Percentiles rank a stretch among this genome's conserved stretches.
These are phyloP conservation scores for Phytophthora rubi DNA, from an alignment of 352 stramenopile genomes.

Conservation along the genomic window DNA sequence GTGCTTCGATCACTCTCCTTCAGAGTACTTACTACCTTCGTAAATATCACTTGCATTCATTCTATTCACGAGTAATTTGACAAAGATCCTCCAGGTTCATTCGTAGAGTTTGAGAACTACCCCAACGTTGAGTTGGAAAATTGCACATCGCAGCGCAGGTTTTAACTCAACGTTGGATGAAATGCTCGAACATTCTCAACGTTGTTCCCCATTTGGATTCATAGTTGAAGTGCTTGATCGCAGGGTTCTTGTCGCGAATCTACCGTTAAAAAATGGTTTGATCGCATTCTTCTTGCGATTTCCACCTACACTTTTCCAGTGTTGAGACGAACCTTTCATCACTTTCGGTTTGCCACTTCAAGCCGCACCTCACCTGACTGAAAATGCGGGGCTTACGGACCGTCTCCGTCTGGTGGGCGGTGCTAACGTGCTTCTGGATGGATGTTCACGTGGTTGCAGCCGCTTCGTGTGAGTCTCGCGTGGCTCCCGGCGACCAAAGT, in stretches of 20 bases:
- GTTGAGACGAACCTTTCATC: background rate
- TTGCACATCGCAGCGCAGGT: slow-evolving; percentile 2
- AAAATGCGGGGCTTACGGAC: slow-evolving; percentile 4
- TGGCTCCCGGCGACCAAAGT: slow-evolving; percentile 26
- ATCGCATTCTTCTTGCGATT: slow-evolving; percentile 13
- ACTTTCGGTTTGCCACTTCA: slow-evolving; percentile 7
- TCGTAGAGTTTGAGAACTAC: background rate
- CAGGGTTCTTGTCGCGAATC: slow-evolving; percentile 4
- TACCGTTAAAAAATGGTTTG: background rate
- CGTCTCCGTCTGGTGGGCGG: slow-evolving; percentile 9
- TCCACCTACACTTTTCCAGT: slow-evolving; percentile 3
- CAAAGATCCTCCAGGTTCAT: background rate
- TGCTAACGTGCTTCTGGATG: slow-evolving; percentile 10
- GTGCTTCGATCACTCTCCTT: slow-evolving; percentile 23
- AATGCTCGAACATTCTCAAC: slow-evolving; percentile 23
- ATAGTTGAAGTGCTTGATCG: slow-evolving; percentile 5
- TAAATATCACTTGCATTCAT: slow-evolving; percentile 24
- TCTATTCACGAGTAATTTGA: background rate
- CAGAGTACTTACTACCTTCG: slow-evolving; percentile 23
- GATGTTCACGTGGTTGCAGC: background rate
- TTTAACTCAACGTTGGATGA: background rate
- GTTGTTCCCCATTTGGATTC: slow-evolving; percentile 16
- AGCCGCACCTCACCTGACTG: background rate
- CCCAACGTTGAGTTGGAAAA: background rate
- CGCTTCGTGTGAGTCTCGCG: slow-evolving; percentile 16